Percentiles rank a stretch among this genome's conserved stretches.
These are phyloP conservation scores for Didymellaceae sp. DNA, from an alignment of 2,329 filamentous ascomycete genomes.

Conservation along the genomic window DNA sequence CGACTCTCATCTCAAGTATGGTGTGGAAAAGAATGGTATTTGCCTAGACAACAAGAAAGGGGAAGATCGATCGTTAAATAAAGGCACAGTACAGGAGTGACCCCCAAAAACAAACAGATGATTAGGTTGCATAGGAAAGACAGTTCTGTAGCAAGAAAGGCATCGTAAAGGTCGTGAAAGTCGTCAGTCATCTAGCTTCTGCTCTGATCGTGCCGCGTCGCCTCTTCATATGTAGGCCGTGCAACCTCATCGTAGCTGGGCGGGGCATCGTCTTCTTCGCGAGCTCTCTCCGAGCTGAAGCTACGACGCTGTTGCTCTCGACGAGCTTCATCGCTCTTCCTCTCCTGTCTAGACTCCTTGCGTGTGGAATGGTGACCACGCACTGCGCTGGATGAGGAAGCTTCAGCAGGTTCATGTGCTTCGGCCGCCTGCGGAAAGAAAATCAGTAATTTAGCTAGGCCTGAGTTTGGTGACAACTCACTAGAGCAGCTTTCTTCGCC, in stretches of 20 bases:
- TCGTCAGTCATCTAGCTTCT: background rate
- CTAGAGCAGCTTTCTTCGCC: constrained; percentile 31
- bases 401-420: constrained; percentile 11
- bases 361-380: background rate
- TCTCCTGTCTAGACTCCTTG: constrained; percentile 2
- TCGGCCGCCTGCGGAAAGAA: constrained; percentile 14
- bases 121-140: no score
- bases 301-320: constrained; percentile 19
- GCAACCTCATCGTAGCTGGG: constrained; percentile 19
- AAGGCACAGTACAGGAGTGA: no score
- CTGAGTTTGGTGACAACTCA: background rate
- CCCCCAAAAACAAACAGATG: no score
- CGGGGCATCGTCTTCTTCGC: constrained; percentile 21
- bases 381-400: constrained; percentile 8
- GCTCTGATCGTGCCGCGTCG: background rate
- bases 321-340: constrained; percentile 22
- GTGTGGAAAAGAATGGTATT: no score
- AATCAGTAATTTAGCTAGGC: background rate
- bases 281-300: constrained; percentile 18
- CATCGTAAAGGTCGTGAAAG: no score
- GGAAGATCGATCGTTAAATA: no score
- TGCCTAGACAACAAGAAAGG: no score
- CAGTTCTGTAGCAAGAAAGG: no score
- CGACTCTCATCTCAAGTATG: no score
- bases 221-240: constrained; percentile 18